phyloP scores from a whole-genome alignment of 306 rosid species.

The Dryas alaskensis region DNA sequence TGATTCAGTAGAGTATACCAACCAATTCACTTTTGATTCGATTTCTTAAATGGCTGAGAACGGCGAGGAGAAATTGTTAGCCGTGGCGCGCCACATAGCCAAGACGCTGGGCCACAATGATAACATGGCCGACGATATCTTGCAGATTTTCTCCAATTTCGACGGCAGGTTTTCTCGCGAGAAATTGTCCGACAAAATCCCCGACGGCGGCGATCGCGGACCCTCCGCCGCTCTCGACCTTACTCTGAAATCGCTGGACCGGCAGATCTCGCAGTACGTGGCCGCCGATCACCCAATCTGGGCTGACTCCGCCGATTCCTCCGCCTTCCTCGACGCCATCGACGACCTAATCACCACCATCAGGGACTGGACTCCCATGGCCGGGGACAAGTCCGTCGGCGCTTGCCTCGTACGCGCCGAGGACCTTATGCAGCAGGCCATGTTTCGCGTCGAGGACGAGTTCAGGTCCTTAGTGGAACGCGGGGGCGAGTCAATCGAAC shows the following conservation, averaged over 20 bases:
- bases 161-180: slow-evolving; percentile 91
- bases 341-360: slow-evolving; percentile 62
- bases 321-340: slow-evolving; percentile 73
- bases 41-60: slow-evolving; percentile 62
- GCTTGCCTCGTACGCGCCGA: slow-evolving; percentile 70
- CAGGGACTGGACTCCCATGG: slow-evolving; percentile 73
- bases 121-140: slow-evolving; percentile 81
- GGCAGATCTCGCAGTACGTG: slow-evolving; percentile 68
- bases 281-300: slow-evolving; percentile 74
- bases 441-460: slow-evolving; percentile 88
- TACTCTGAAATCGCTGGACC: slow-evolving; percentile 67
- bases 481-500: slow-evolving; percentile 75
- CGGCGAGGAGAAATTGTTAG: slow-evolving; percentile 88
- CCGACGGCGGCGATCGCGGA: slow-evolving; percentile 39
- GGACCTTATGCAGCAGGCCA: slow-evolving; percentile 79
- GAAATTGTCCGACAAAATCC: slow-evolving; percentile 55
- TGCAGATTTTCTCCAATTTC: slow-evolving; percentile 85
- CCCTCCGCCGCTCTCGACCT: slow-evolving; percentile 54
- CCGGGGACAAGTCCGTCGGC: slow-evolving; percentile 52
- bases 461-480: slow-evolving; percentile 86
- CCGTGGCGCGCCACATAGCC: slow-evolving; percentile 94
- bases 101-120: slow-evolving; percentile 77
- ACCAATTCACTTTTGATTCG: no score
- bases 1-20: no score
- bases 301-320: slow-evolving; percentile 64